Conservation (phyloP, 805 yeast genomes). For the Kuraishia capsulata region DNA sequence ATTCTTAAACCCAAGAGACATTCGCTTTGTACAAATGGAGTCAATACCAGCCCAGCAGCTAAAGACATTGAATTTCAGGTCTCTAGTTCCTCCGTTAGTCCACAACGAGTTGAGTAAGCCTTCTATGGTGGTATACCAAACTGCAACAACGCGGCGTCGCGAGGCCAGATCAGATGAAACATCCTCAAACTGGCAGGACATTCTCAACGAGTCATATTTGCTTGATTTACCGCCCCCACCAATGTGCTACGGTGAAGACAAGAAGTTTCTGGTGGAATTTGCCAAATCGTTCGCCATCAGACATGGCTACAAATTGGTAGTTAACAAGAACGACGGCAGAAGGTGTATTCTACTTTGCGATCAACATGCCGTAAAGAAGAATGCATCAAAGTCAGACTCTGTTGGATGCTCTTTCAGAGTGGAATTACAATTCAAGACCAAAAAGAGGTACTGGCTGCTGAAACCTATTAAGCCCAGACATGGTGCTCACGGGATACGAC, state of each 20-base stretch:
- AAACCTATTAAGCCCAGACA: conserved; percentile 13
- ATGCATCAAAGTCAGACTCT: conserved; percentile 2
- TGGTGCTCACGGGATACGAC: background rate
- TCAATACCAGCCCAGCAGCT: background rate
- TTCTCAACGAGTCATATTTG: background rate
- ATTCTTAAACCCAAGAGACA: too few relatives aligned
- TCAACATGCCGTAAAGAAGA: conserved; percentile 8
- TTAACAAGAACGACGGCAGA: conserved; percentile 14
- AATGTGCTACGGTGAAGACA: conserved; percentile 11
- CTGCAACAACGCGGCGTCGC: background rate
- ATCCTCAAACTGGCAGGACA: background rate
- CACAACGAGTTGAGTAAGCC: background rate
- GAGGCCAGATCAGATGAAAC: background rate
- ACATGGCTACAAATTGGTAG: conserved; percentile 16
- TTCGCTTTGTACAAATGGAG: too few relatives aligned
- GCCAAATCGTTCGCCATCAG: conserved; percentile 13
- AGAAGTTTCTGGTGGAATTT: conserved; percentile 12
- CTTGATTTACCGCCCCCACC: conserved; percentile 11
- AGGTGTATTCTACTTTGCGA: conserved; percentile 15
- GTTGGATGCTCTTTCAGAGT: conserved; percentile 12
- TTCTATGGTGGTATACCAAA: background rate
- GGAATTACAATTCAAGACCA: conserved; percentile 15
- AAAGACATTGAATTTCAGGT: background rate
- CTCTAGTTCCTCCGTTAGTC: background rate
- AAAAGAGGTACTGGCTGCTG: conserved; percentile 15